Conservation (phyloP, 768 basidiomycete genomes). For the Mrakia gelida region DNA sequence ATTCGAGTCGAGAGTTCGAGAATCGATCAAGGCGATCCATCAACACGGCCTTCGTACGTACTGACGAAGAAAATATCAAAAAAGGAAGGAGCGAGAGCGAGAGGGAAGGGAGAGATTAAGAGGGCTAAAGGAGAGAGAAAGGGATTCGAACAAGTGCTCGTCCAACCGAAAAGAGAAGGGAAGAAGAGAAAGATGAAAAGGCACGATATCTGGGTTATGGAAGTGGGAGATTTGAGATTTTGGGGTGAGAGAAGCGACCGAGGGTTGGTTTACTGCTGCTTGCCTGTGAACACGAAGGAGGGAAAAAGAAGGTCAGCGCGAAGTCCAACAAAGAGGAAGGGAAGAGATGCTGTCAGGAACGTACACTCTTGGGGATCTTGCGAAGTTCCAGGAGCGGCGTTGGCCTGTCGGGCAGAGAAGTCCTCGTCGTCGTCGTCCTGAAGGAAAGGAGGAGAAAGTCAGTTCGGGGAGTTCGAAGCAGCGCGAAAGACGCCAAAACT, state of each 20-base stretch:
- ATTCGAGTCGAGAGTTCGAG: background rate
- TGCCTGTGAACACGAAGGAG: background rate
- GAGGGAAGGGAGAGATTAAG: background rate
- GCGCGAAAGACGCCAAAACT: background rate
- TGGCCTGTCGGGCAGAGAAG: background rate
- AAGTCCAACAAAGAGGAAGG: background rate
- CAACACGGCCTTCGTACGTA: background rate
- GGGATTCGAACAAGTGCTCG: background rate
- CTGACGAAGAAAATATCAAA: background rate
- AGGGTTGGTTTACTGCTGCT: conserved; percentile 12
- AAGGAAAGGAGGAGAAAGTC: background rate
- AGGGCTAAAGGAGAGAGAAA: background rate
- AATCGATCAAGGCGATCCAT: background rate
- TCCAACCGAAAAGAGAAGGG: background rate
- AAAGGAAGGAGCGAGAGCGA: background rate
- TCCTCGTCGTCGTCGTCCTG: conserved; percentile 26
- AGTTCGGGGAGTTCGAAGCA: background rate
- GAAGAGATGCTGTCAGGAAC: background rate
- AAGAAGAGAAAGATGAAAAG: no score
- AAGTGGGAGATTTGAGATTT: no score
- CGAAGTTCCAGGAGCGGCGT: conserved; percentile 16
- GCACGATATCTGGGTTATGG: no score
- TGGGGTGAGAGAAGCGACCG: background rate
- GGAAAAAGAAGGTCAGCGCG: background rate
- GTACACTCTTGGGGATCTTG: conserved; percentile 29